A percentile compares a stretch with the other conserved stretches of the same genome.
Conservation (phyloP, 768 basidiomycete species). For the Agrocybe pediades region DNA sequence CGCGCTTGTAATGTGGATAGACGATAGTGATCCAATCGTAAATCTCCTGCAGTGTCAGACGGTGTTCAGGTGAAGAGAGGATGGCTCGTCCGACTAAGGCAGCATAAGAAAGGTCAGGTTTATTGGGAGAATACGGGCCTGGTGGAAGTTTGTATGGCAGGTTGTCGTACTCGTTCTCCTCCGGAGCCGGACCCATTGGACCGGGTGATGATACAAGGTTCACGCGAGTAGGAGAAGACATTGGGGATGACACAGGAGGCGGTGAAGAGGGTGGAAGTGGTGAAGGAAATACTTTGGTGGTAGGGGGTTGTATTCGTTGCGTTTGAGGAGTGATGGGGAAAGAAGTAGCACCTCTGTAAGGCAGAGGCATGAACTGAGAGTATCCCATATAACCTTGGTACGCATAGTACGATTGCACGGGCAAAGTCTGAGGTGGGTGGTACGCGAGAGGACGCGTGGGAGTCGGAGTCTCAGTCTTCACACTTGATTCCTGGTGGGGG, state of each 20-base stretch:
- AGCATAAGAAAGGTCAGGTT: slow-evolving; percentile 91
- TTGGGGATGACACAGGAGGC: slow-evolving; percentile 51
- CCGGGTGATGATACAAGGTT: slow-evolving; percentile 87
- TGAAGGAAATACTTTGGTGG: slow-evolving; percentile 33
- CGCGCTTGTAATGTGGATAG: slow-evolving; percentile 91
- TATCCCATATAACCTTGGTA: slow-evolving; percentile 43
- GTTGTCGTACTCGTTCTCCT: slow-evolving; percentile 64
- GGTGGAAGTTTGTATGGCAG: slow-evolving; percentile 80
- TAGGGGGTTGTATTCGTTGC: slow-evolving; percentile 38
- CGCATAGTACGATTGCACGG: slow-evolving; percentile 33
- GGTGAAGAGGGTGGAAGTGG: slow-evolving; percentile 65
- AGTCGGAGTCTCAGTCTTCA: slow-evolving; percentile 48
- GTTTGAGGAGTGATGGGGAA: slow-evolving; percentile 52
- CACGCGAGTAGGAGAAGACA: slow-evolving; percentile 63
- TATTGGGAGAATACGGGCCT: slow-evolving; percentile 77
- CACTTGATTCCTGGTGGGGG: slow-evolving; percentile 26
- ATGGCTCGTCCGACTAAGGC: slow-evolving; percentile 96
- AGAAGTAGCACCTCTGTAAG: slow-evolving; percentile 33
- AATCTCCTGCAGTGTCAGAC: slow-evolving; percentile 92
- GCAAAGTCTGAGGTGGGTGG: slow-evolving; percentile 25
- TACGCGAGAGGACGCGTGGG: slow-evolving; percentile 36
- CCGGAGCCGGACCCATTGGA: slow-evolving; percentile 66
- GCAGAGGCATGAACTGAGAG: slow-evolving; percentile 37
- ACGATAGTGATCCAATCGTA: slow-evolving; percentile 95
- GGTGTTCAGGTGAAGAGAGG: slow-evolving; percentile 78